Evolutionary conservation across 1,139 yeast species (phyloP), one percentile per base, ranked within the genome.

Genomic region (Hyphopichia burtonii): DNA sequence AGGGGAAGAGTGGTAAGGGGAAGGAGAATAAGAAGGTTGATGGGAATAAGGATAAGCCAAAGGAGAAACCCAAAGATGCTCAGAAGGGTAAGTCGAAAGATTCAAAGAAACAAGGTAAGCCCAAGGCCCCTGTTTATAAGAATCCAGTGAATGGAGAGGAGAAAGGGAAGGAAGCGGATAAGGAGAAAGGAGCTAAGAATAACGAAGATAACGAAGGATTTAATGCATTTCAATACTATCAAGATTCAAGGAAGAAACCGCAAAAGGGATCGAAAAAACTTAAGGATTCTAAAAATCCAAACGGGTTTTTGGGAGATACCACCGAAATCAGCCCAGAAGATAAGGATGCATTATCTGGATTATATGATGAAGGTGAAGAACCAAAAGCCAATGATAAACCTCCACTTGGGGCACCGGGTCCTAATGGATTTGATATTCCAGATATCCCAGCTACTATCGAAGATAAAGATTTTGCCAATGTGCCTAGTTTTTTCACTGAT

Each of bases 301-400:
- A 52, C 7, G 48, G 49, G 15, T 63, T 52, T 41, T 48, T 63
- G 30, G 69, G 68, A 4, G 63, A 55, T 12, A 52, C 51, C 16
- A 46, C 51, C 16, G 56, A 55, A 40, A 32, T 55, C 31, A 51
- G 51, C 18, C 52, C 52, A 6, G 54, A 50, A 28, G 61, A 58
- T 16, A 7, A 14, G 33, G 41, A 44, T 39, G 52, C 48, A 20
- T 34, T 44, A 2, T 44, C 49, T 19, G 51, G 54, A 27, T 54
- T 54, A 1, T 53, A 50, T 36, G 53, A 50, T 10, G 53, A 49
- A 11, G 51, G 44, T 37, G 53, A 50, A 37, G 51, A 47, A 11
- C 7, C n/a, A 9, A 31, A 31, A 6, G n/a, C n/a, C 8, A 14
- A 20, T 20, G 25, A 32, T 32, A 37, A 32, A 20, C 19, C 18